Evolutionary conservation across 1,284 basidiomycete genomes (phyloP).

Genomic region (Somion occarium): DNA sequence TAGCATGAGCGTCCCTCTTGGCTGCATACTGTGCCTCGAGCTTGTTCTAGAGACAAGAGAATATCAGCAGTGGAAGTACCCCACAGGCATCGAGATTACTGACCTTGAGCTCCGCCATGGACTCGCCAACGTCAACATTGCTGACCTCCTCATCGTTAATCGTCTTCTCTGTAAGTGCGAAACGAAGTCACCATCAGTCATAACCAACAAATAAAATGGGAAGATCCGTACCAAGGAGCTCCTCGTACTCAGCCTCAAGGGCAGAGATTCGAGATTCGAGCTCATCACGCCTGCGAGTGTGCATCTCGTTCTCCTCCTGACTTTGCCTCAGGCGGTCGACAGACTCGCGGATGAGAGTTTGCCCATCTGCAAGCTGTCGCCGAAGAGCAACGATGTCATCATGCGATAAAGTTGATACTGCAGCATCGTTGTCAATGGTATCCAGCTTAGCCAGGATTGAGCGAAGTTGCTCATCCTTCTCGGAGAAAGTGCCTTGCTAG

Average conservation of each 20-base stretch:
- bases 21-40: constrained; percentile 92
- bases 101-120: constrained; percentile 89
- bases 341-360: constrained; percentile 82
- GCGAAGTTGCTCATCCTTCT: constrained; percentile 91
- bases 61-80: constrained; percentile 4
- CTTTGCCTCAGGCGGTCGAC: constrained; percentile 86
- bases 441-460: constrained; percentile 82
- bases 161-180: constrained; percentile 63
- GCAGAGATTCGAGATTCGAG: constrained; percentile 79
- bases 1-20: constrained; percentile 85
- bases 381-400: constrained; percentile 82
- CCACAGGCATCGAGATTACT: background rate
- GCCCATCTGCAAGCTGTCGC: constrained; percentile 86
- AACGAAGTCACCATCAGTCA: constrained; percentile 8
- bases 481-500: constrained; percentile 83
- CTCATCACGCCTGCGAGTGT: constrained; percentile 81
- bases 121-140: constrained; percentile 75
- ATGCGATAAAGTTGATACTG: constrained; percentile 55
- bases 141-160: constrained; percentile 80
- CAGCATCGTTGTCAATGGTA: constrained; percentile 56
- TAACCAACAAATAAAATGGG: constrained; percentile 12
- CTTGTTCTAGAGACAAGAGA: constrained; percentile 60
- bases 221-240: constrained; percentile 71
- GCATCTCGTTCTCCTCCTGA: constrained; percentile 90
- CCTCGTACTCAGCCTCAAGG: constrained; percentile 93